Percentiles rank a stretch among this genome's conserved stretches.
These are phyloP conservation scores for Ogataea philodendri DNA, from an alignment of 805 yeast genomes.

Conservation along the genomic window DNA sequence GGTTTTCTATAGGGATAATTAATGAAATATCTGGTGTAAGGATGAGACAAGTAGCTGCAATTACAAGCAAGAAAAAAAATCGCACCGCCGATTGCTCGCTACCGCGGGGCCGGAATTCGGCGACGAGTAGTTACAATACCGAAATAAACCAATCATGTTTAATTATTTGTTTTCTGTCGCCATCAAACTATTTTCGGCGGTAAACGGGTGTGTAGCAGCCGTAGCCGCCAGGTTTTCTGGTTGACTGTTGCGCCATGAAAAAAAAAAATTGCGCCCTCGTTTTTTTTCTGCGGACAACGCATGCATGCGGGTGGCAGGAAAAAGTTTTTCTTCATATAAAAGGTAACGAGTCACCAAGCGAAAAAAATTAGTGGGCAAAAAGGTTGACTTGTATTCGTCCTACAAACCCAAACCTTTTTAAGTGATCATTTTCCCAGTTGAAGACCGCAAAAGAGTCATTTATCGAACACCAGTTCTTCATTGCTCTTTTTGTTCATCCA, in stretches of 20 bases:
- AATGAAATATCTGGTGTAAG: slow-evolving; percentile 14
- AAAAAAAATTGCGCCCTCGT: slow-evolving; percentile 7
- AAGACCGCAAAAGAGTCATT: slow-evolving; percentile 13
- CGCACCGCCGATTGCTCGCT: too few species aligned
- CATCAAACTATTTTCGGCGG: too few species aligned
- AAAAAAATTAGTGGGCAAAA: slow-evolving; percentile 13
- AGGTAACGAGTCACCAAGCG: slow-evolving; percentile 13
- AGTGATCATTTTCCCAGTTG: slow-evolving; percentile 18
- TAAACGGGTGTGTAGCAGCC: too few species aligned
- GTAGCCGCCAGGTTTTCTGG: slow-evolving; percentile 1
- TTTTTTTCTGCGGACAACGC: slow-evolving; percentile 6
- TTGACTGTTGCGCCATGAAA: too few species aligned
- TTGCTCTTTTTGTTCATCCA: slow-evolving; percentile 15
- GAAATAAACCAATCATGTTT: too few species aligned
- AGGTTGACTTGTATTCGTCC: slow-evolving; percentile 13
- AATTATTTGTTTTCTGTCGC: too few species aligned
- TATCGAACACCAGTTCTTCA: slow-evolving; percentile 3
- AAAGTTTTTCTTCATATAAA: slow-evolving; percentile 12
- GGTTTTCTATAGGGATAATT: slow-evolving; percentile 10
- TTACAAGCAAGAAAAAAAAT: too few species aligned
- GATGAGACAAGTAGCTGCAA: too few species aligned
- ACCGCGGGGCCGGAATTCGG: too few species aligned
- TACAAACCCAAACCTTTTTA: slow-evolving; percentile 13
- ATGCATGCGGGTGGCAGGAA: slow-evolving; percentile 11
- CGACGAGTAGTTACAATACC: too few species aligned